Conservation (phyloP, 768 basidiomycete species). For the Leccinum rimulosum region DNA sequence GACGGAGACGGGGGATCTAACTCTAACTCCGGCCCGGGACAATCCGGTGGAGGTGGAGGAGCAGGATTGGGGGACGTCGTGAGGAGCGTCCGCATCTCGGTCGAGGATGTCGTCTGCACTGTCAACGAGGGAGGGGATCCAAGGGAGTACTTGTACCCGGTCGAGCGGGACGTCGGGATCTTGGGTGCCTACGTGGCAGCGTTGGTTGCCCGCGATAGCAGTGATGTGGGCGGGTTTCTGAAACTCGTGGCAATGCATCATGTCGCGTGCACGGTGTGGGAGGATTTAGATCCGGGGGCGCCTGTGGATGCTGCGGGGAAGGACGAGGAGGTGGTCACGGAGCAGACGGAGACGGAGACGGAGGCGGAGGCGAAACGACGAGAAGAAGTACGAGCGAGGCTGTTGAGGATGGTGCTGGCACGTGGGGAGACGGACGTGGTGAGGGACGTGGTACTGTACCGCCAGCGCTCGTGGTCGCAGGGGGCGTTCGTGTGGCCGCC, state of each 20-base stretch:
- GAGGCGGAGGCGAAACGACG: constrained; percentile 38
- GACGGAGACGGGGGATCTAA: constrained; percentile 17
- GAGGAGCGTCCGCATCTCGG: constrained; percentile 51
- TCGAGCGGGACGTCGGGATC: constrained; percentile 61
- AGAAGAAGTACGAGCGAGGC: constrained; percentile 32
- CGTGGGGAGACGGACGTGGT: constrained; percentile 50
- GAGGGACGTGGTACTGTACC: constrained; percentile 56
- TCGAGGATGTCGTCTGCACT: constrained; percentile 47
- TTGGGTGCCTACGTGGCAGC: constrained; percentile 62
- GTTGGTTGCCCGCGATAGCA: constrained; percentile 29
- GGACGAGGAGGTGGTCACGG: constrained; percentile 11
- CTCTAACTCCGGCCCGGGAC: not conserved
- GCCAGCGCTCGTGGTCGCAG: constrained; percentile 37
- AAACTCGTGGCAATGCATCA: constrained; percentile 75
- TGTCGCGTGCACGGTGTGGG: constrained; percentile 73
- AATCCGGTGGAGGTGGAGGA: not conserved
- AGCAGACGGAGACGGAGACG: constrained; percentile 2
- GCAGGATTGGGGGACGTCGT: constrained; percentile 29
- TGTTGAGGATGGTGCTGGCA: constrained; percentile 50
- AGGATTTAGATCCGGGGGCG: constrained; percentile 43
- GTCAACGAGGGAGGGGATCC: constrained; percentile 32
- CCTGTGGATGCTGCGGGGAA: not conserved
- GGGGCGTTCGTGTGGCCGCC: constrained; percentile 46
- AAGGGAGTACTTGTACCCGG: constrained; percentile 67
- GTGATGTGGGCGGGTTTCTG: constrained; percentile 53